Conservation (phyloP, 2,329 filamentous ascomycete genomes). For the Myriosclerotinia scirpicola region DNA sequence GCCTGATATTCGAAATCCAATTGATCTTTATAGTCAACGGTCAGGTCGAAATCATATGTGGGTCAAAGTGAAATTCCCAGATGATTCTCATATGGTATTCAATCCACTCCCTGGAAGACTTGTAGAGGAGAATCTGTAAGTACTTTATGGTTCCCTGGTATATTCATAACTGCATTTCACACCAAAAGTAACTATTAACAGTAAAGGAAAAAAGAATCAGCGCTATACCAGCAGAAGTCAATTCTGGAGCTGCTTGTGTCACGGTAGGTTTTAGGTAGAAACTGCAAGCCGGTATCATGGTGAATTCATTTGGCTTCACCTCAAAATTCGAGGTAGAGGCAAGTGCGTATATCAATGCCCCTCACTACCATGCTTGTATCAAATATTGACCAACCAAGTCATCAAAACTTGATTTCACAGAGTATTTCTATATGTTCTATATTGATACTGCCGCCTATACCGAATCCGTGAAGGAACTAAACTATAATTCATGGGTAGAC, state of each 20-base stretch:
- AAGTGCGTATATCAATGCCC: conserved; percentile 27
- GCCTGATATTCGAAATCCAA: conserved; percentile 24
- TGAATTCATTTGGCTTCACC: conserved; percentile 18
- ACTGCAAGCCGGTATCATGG: conserved; percentile 19
- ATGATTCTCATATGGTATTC: conserved; percentile 22
- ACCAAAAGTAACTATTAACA: neutral
- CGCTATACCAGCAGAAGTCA: conserved; percentile 23
- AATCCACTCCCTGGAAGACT: conserved; percentile 26
- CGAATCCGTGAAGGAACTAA: neutral
- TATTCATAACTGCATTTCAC: neutral
- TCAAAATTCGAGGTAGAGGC: conserved; percentile 25
- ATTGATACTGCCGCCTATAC: conserved; percentile 15
- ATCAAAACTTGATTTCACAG: conserved; percentile 24
- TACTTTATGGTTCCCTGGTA: neutral
- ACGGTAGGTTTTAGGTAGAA: conserved; percentile 22
- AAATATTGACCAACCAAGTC: conserved; percentile 14
- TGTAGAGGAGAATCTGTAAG: conserved; percentile 26
- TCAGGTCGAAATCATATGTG: conserved; percentile 25
- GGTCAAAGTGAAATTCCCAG: conserved; percentile 25
- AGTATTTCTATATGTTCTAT: conserved; percentile 24
- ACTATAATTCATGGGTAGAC: neutral
- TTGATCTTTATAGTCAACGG: conserved; percentile 19
- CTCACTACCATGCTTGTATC: conserved; percentile 27
- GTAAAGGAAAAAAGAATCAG: conserved; percentile 21
- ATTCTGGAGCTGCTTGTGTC: conserved; percentile 24